Evolutionary conservation across 805 yeast species (phyloP).

Genomic region (Wickerhamomyces sydowiorum): DNA sequence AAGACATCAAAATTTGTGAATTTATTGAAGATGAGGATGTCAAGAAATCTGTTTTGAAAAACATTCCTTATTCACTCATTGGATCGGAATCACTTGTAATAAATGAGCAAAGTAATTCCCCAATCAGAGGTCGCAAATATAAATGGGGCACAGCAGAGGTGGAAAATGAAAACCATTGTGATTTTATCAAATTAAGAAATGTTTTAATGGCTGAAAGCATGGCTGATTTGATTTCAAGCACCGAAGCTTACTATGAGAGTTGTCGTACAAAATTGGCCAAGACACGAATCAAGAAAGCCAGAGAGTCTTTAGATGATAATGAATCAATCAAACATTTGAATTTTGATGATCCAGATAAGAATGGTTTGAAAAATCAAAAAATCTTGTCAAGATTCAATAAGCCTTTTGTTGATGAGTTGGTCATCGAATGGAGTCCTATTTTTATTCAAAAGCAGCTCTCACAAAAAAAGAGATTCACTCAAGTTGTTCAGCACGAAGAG

Average conservation of each 20-base stretch:
- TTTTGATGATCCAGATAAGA: conserved; percentile 22
- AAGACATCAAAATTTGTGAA: conserved; percentile 57
- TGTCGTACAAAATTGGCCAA: conserved; percentile 57
- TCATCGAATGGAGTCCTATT: conserved; percentile 40
- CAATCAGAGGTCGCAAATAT: conserved; percentile 71
- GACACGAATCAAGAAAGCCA: conserved; percentile 32
- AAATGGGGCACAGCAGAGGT: conserved; percentile 86
- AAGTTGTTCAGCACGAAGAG: conserved; percentile 43
- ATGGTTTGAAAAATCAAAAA: conserved; percentile 32
- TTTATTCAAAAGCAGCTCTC: conserved; percentile 38
- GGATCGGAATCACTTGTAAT: conserved; percentile 51
- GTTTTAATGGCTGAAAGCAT: conserved; percentile 63
- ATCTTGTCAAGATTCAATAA: conserved; percentile 32
- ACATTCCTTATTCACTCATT: conserved; percentile 67
- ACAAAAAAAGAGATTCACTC: conserved; percentile 38
- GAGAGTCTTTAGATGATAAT: conserved; percentile 9
- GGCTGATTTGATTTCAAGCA: conserved; percentile 72
- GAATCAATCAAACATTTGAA: conserved; percentile 11
- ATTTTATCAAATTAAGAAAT: conserved; percentile 59
- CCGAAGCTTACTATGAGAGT: conserved; percentile 69
- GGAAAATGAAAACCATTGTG: conserved; percentile 73
- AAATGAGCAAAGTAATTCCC: conserved; percentile 34
- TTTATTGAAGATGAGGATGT: conserved; percentile 34
- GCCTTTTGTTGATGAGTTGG: conserved; percentile 31
- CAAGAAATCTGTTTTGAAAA: conserved; percentile 25